A percentile compares a stretch with the other conserved stretches of the same genome.
Evolutionary conservation across 352 stramenopile genomes (phyloP).

Genomic region (Phytopythium montanum): DNA sequence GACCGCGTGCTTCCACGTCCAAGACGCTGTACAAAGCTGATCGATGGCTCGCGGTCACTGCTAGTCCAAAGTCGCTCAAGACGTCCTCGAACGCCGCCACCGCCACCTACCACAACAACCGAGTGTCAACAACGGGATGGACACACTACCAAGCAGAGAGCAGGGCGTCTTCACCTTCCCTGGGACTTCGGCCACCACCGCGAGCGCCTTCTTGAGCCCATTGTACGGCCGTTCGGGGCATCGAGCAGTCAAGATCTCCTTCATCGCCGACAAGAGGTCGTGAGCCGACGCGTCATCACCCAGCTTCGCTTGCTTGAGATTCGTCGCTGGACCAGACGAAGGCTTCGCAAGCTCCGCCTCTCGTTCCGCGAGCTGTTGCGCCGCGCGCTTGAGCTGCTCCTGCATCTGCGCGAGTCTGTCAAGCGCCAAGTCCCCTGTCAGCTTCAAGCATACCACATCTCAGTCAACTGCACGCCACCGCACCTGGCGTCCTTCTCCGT

Average conservation of each 20-base stretch:
- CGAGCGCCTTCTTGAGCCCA: conserved; percentile 76
- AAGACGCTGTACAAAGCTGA: conserved; percentile 42
- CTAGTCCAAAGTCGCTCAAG: conserved; percentile 60
- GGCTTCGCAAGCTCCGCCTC: conserved; percentile 15
- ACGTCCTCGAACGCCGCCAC: conserved; percentile 71
- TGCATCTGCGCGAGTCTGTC: conserved; percentile 27
- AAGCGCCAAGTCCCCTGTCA: too few species aligned
- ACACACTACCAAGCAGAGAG: background rate
- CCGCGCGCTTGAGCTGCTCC: conserved; percentile 18
- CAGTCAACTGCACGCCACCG: background rate
- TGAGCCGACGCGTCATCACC: conserved; percentile 39
- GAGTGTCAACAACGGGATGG: background rate
- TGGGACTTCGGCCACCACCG: conserved; percentile 55
- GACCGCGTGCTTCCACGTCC: conserved; percentile 45
- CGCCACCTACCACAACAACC: conserved; percentile 32
- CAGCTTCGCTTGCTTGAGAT: conserved; percentile 53
- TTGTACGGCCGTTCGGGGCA: conserved; percentile 71
- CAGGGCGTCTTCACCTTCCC: conserved; percentile 50
- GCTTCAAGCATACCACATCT: background rate
- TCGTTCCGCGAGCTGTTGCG: conserved; percentile 15
- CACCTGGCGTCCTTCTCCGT: conserved; percentile 38
- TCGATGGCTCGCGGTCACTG: conserved; percentile 33
- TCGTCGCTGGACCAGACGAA: conserved; percentile 17
- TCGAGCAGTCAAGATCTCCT: conserved; percentile 49
- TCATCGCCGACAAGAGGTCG: conserved; percentile 68